These are phyloP conservation scores for Sechiopsis laciniata DNA, from an alignment of 306 rosid genomes.

Conservation along the genomic window DNA sequence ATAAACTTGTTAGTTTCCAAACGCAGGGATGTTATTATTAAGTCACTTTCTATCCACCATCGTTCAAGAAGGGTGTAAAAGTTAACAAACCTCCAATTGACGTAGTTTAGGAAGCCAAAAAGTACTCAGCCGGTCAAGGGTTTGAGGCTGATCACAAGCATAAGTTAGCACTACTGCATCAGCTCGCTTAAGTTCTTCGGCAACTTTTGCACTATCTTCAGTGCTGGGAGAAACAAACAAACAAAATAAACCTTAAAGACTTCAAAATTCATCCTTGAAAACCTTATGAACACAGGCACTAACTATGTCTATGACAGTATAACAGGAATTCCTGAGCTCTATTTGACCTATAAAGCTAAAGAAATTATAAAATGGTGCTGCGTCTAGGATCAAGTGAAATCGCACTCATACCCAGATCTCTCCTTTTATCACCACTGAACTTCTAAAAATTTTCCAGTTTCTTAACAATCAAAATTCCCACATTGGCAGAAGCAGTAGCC, in stretches of 20 bases:
- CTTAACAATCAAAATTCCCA: neutral
- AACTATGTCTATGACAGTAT: neutral
- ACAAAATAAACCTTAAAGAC: conserved; percentile 16
- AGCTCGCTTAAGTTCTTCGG: conserved; percentile 89
- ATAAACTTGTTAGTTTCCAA: conserved; percentile 2
- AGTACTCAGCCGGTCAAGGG: conserved; percentile 73
- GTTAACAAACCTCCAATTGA: conserved; percentile 65
- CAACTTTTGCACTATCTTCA: conserved; percentile 72
- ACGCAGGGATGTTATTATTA: neutral
- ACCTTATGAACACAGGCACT: neutral
- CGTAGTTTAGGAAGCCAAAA: conserved; percentile 97
- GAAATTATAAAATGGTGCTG: neutral
- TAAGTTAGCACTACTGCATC: conserved; percentile 92
- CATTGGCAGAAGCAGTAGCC: neutral
- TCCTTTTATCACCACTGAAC: neutral
- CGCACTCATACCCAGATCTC: neutral
- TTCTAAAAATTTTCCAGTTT: neutral
- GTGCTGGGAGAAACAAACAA: conserved; percentile 32
- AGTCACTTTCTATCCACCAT: neutral
- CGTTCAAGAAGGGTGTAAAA: neutral
- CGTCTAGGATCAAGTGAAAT: neutral
- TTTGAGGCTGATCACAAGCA: conserved; percentile 82
- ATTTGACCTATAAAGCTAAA: neutral
- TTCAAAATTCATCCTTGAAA: conserved; percentile 1
- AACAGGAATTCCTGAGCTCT: neutral